Evolutionary conservation across 139 green algal genomes (phyloP), one percentile per base, ranked within the genome.

Genomic region (Axilococcus clingmanii): DNA sequence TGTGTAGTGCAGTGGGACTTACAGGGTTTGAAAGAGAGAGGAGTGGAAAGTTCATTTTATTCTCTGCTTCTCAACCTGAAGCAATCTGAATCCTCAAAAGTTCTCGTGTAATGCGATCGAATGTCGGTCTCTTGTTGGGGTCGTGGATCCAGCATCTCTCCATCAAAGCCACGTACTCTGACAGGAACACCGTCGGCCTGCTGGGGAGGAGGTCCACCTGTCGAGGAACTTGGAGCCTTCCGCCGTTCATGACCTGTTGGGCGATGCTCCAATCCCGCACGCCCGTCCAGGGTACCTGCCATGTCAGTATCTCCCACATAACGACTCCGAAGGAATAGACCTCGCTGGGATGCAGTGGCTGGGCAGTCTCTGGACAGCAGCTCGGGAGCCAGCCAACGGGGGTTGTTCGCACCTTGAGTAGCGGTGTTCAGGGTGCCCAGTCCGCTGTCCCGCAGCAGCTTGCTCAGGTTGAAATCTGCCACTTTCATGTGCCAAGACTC

Each of bases 11-110:
- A 19, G 71, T 80, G 24, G 81, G 81, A 16, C 55, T 94, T 20
- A 16, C 55, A 33, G 59, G 75, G 25, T 95, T 87, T 50, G 45
- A 61, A 36, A 61, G 78, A 12, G 56, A 73, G 11, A 57, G 83
- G 1, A 42, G 37, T 16, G 62, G 74, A 32, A 61, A 77, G 20
- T 96, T 93, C 65, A 94, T 96, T 55, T 77, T 96, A 72, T 90
- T 91, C 36, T 51, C 57, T 19, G 86, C 67, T n/a, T n/a, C n/a
- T n/a, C n/a, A 70, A 14, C 17, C n/a, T n/a, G n/a, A 94, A 94
- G 70, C 83, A 81, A 6, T 49, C 41, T 42, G n/a, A n/a, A n/a
- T n/a, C n/a, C n/a, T n/a, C n/a, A n/a, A n/a, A n/a, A 51, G 25
- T 35, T 36, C 25, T 35, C n/a, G 14, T 6, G 80, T 66, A 9